These are phyloP conservation scores for Neopestalotiopsis sp. DNA, from an alignment of 2,329 filamentous ascomycete species.

Conservation along the genomic window DNA sequence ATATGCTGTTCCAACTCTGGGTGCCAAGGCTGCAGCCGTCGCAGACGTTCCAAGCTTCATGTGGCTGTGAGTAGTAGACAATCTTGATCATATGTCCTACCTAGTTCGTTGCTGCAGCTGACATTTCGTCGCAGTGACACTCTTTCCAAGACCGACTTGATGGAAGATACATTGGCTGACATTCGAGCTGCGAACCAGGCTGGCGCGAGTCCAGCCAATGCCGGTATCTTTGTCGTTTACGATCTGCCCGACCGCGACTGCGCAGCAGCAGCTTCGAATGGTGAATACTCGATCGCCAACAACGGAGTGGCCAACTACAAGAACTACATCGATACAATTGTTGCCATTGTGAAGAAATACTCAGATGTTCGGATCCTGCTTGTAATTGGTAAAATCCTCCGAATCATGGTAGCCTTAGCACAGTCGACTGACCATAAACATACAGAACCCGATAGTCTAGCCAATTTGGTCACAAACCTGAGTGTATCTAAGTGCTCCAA, in stretches of 20 bases:
- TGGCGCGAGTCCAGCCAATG: conserved; percentile 46
- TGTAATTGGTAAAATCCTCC: conserved; percentile 44
- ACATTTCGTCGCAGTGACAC: conserved; percentile 47
- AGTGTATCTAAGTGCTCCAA: conserved; percentile 53
- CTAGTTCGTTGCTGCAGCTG: background rate
- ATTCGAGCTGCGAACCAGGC: conserved; percentile 44
- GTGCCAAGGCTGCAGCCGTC: conserved; percentile 55
- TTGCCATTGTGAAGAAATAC: conserved; percentile 45
- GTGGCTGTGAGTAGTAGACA: conserved; percentile 47
- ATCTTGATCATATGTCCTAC: background rate
- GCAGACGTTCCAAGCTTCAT: conserved; percentile 58
- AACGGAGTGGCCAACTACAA: conserved; percentile 59
- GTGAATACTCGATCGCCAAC: conserved; percentile 56
- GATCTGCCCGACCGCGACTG: conserved; percentile 65
- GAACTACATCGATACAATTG: conserved; percentile 57
- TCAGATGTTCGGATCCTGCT: conserved; percentile 49
- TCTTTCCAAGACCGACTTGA: conserved; percentile 51
- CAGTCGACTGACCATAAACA: conserved; percentile 11
- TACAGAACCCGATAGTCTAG: conserved; percentile 61
- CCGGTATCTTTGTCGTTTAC: conserved; percentile 59
- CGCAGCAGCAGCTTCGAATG: conserved; percentile 60
- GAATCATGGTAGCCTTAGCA: background rate
- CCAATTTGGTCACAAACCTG: conserved; percentile 63
- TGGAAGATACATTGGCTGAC: conserved; percentile 50
- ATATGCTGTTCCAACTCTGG: conserved; percentile 66